phyloP scores from a whole-genome alignment of 305 asterid species.

The Fraxinus platypoda region DNA sequence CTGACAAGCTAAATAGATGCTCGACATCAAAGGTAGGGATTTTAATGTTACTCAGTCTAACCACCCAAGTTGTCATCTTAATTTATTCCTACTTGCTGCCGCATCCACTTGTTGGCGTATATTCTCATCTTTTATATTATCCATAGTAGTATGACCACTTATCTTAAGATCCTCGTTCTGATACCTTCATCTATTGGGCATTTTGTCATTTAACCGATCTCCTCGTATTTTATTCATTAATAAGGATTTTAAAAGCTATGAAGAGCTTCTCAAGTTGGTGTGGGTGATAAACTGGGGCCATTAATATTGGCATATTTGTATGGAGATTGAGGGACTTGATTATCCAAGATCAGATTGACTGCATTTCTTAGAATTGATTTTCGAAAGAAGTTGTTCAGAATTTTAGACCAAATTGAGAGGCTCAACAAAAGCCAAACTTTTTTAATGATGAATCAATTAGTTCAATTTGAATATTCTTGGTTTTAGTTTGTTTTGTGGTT shows the following conservation, averaged over 20 bases:
- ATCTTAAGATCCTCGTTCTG: neutral
- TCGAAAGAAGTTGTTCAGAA: neutral
- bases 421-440: neutral
- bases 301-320: neutral
- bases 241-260: neutral
- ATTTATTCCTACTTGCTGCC: neutral
- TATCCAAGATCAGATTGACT: neutral
- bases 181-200: neutral
- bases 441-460: neutral
- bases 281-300: neutral
- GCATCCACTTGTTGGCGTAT: neutral
- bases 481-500: neutral
- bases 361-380: neutral
- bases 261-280: neutral
- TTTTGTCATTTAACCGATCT: neutral
- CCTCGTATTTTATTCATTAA: neutral
- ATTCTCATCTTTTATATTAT: neutral
- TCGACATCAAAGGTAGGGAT: constrained; percentile 64
- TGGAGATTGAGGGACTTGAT: neutral
- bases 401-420: neutral
- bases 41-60: neutral
- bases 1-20: constrained; percentile 77
- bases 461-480: neutral
- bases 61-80: neutral
- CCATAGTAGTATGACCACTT: neutral